Conservation (phyloP, 2,329 filamentous ascomycete genomes). For the Aspergillus arachidicola region DNA sequence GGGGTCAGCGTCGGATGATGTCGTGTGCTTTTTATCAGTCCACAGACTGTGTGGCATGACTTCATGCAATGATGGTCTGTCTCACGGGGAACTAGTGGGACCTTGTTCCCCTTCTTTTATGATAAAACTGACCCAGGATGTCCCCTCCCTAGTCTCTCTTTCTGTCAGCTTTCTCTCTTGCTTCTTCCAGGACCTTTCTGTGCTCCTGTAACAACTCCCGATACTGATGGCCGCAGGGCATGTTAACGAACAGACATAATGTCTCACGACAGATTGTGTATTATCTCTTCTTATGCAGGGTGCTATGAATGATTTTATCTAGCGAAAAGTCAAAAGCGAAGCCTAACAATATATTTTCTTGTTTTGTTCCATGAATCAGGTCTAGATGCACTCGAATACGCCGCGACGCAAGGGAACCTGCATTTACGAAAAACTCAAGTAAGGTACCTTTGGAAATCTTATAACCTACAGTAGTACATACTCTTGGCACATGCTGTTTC, state of each 20-base stretch:
- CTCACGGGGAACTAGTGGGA: background rate
- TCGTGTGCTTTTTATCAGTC: background rate
- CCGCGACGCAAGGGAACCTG: background rate
- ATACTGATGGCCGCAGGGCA: background rate
- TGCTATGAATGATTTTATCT: background rate
- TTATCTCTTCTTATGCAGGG: background rate
- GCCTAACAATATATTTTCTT: background rate
- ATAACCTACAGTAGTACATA: background rate
- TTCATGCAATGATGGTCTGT: background rate
- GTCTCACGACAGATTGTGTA: constrained; percentile 2
- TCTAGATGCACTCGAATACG: background rate
- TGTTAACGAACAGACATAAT: background rate
- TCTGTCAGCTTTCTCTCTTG: background rate
- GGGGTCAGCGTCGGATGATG: constrained; percentile 36
- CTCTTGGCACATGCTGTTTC: background rate
- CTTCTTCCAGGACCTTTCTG: background rate
- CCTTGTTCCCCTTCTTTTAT: background rate
- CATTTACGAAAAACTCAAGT: background rate
- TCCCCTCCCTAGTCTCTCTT: background rate
- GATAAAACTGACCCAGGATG: background rate
- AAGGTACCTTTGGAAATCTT: background rate
- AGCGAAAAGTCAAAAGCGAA: background rate
- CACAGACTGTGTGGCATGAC: background rate
- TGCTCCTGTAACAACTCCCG: background rate
- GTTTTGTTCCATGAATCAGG: background rate